Evolutionary conservation across 1,139 yeast species (phyloP).

Genomic region (Geotrichum reessii): DNA sequence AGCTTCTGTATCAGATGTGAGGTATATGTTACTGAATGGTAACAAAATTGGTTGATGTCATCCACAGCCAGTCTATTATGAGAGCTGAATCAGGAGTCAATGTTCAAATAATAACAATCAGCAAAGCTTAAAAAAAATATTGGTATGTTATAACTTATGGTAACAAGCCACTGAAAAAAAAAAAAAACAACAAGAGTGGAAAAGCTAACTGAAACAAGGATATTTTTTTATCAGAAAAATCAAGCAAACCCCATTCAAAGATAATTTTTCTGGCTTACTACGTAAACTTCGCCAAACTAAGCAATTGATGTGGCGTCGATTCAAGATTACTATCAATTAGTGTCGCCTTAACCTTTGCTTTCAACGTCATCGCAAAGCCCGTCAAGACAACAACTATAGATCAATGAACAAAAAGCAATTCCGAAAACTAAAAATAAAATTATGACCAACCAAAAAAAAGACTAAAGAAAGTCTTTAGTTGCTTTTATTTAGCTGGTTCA

Average conservation of each 20-base stretch:
- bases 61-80: no score
- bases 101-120: no score
- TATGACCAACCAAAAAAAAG: no score
- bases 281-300: not conserved
- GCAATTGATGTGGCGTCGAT: not conserved
- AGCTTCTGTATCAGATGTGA: no score
- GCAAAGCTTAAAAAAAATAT: no score
- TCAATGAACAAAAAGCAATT: not conserved
- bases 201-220: not conserved
- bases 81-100: no score
- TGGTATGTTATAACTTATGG: no score
- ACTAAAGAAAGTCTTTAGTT: not conserved
- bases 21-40: no score
- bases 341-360: not conserved
- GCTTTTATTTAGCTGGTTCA: not conserved
- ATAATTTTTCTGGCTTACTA: not conserved
- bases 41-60: no score
- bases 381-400: not conserved
- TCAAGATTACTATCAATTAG: not conserved
- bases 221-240: not conserved
- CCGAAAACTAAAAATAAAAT: no score
- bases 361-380: not conserved
- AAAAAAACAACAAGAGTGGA: not conserved
- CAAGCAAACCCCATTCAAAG: not conserved
- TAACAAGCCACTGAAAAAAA: no score